Percentiles rank a stretch among this genome's conserved stretches.
These are phyloP conservation scores for Telopea speciosissima DNA, from an alignment of 177 flowering plant species.

Conservation along the genomic window DNA sequence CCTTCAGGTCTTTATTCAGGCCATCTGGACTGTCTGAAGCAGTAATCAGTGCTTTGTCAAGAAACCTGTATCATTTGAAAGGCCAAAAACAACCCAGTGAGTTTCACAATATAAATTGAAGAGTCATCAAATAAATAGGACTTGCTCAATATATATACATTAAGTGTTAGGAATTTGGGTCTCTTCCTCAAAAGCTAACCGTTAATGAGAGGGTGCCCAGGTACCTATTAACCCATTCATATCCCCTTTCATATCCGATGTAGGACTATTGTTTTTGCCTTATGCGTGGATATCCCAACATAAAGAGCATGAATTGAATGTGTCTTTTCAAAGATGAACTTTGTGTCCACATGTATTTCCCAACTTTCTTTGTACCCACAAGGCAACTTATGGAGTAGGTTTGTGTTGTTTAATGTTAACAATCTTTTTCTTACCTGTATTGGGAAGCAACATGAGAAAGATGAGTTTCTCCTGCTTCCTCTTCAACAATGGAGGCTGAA, in stretches of 20 bases:
- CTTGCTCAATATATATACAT: no score
- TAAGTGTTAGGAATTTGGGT: no score
- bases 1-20: not conserved
- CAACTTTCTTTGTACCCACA: not conserved
- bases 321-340: not conserved
- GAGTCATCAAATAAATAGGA: no score
- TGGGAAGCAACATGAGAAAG: not conserved
- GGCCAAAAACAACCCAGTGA: not conserved
- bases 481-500: not conserved
- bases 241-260: no score
- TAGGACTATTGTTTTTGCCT: no score
- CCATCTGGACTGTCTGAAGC: not conserved
- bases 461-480: not conserved
- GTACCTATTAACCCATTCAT: no score
- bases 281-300: not conserved
- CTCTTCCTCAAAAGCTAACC: no score
- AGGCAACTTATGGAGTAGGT: no score
- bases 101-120: no score
- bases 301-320: not conserved
- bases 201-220: no score
- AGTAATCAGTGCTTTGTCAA: conserved; percentile 23
- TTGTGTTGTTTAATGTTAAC: not conserved
- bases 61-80: conserved; percentile 19
- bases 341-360: not conserved
- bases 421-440: not conserved